Evolutionary conservation across 768 basidiomycete genomes (phyloP), one percentile per base, ranked within the genome.

Genomic region (Naganishia vaughanmartiniae): DNA sequence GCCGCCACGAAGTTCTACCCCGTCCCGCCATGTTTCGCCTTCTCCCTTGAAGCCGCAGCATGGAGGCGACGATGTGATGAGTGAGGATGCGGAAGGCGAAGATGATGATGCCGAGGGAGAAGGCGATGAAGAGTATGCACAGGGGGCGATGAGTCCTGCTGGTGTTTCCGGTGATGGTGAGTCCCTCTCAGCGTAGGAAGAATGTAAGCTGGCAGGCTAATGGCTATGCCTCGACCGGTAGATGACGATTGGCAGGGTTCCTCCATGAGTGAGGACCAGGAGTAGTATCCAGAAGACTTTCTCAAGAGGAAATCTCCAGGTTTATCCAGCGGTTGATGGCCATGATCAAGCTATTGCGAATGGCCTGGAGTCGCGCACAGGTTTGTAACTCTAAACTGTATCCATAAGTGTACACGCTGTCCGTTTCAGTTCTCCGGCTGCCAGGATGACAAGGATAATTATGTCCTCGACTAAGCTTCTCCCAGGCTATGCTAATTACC

Each of bases 1-100:
- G 4, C 54, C 46, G 24, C 26, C 48, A 4, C 48, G 48, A 1
- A 51, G 21, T 7, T 15, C 48, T 1, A 26, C 19, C 48, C 48
- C 48, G n/a, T 51, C 48, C 48, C 48, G 48, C n/a, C 45, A 46
- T 21, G 14, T 28, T 15, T 30, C 14, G 17, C 9, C 55, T 28
- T 69, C 39, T 9, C 68, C 58, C 14, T 39, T 65, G 19, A 46
- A 39, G 45, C 36, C 33, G 26, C 54, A 26, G 21, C 30, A 28
- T 42, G 24, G 19, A 46, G 57, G 34, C 6, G 46, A 60, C 42
- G 55, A 58, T n/a, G 34, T 33, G 9, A 19, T n/a, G 21, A 65
- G 48, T 42, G 66, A 67, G 39, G 89, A 89, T 65, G 76, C 71
- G 42, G 83, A 69, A 53, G 68, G 58, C 1, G 68, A 84, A n/a